These are phyloP conservation scores for Rhododendron simsii DNA, from an alignment of 148 eudicot genomes.

Conservation along the genomic window DNA sequence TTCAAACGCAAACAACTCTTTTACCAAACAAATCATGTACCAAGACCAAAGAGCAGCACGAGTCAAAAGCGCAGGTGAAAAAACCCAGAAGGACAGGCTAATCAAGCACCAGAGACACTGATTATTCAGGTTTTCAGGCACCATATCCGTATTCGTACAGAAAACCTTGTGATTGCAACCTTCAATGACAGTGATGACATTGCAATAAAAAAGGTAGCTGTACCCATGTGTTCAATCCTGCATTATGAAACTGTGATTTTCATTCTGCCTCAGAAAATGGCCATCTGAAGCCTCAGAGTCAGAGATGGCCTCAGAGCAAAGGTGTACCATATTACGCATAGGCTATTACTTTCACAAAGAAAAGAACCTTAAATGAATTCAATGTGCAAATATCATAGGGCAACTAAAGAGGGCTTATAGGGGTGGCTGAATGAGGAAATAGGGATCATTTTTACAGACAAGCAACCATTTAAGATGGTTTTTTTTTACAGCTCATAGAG, in stretches of 20 bases:
- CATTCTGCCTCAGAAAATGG: background rate
- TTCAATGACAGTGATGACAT: background rate
- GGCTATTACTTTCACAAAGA: background rate
- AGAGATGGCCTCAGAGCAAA: background rate
- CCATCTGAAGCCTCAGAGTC: background rate
- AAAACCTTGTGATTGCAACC: background rate
- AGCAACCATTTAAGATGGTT: background rate
- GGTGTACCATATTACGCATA: background rate
- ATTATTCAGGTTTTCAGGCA: background rate
- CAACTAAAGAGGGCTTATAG: background rate
- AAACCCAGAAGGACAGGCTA: background rate
- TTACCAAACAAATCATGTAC: background rate
- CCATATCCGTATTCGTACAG: background rate
- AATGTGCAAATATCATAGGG: background rate
- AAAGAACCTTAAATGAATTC: background rate
- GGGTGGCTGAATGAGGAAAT: background rate
- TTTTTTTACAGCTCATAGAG: background rate
- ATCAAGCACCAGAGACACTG: background rate
- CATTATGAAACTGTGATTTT: background rate
- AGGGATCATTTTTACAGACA: background rate
- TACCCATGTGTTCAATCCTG: background rate
- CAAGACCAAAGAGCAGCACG: background rate
- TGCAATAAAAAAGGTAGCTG: background rate
- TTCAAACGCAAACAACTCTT: background rate
- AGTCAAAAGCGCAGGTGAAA: background rate